Percentiles rank a stretch among this genome's conserved stretches.
These are phyloP conservation scores for Penicillium silybi DNA, from an alignment of 495 filamentous ascomycete species.

Conservation along the genomic window DNA sequence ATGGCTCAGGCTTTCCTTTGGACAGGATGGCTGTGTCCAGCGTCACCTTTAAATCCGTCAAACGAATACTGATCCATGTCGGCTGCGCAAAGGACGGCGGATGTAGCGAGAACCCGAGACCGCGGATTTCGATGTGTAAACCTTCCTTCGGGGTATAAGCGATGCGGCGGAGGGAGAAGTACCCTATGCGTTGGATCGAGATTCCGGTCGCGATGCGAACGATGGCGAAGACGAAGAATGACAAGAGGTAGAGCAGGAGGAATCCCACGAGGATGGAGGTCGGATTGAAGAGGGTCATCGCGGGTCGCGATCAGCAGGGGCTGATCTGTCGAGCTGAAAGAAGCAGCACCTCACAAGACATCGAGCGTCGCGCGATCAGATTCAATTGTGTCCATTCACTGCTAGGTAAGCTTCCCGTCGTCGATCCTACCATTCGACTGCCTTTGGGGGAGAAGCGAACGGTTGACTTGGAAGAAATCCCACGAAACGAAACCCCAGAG, in stretches of 20 bases:
- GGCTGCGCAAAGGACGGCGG: constrained; percentile 93
- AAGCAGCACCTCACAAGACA: constrained; percentile 15
- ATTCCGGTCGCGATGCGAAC: constrained; percentile 88
- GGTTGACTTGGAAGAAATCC: not conserved
- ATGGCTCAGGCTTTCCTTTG: constrained; percentile 36
- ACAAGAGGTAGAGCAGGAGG: constrained; percentile 81
- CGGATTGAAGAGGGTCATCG: constrained; percentile 59
- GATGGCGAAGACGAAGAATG: constrained; percentile 91
- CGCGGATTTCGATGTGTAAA: constrained; percentile 81
- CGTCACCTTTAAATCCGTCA: constrained; percentile 80
- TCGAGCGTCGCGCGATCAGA: constrained; percentile 14
- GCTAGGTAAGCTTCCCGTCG: constrained; percentile 3
- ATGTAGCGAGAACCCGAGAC: constrained; percentile 81
- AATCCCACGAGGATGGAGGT: constrained; percentile 81
- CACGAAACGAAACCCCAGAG: not conserved
- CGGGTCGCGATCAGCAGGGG: constrained; percentile 38
- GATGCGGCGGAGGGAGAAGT: constrained; percentile 83
- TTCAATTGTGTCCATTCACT: constrained; percentile 24
- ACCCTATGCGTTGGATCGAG: constrained; percentile 93
- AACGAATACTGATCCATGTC: constrained; percentile 89
- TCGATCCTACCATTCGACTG: constrained; percentile 10
- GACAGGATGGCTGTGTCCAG: constrained; percentile 64
- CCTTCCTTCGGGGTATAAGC: constrained; percentile 85
- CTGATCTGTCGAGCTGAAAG: constrained; percentile 33
- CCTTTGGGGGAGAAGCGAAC: not conserved